Evolutionary conservation across 2,329 filamentous ascomycete genomes (phyloP), one percentile per base, ranked within the genome.

Genomic region (Epichloe glyceriae): DNA sequence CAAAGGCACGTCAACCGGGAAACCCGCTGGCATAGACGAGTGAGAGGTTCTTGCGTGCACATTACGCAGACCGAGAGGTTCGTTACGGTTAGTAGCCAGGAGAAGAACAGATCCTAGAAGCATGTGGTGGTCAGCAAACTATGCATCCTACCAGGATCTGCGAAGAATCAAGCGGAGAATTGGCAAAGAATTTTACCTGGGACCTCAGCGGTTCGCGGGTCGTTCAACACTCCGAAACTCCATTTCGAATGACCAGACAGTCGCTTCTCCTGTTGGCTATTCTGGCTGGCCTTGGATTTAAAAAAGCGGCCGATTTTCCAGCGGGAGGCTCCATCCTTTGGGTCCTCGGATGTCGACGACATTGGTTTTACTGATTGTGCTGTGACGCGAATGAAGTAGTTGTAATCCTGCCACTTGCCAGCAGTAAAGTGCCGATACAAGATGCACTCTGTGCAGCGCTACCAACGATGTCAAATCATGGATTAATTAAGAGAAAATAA

Each of bases 1-100:
- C 38, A 56, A 59, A 8, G 67, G 62, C 4, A 58, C 56, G 33
- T 69, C 69, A 22, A 67, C 65, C 5, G 64, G 55, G 20, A 73
- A 66, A 26, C 73, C 73, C 4, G 68, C 65, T 1, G 76, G 74
- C 37, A 80, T 69, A 8, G 78, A 79, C 14, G 79, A 82, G 38
- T 52, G 52, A 4, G 52, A 54, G 17, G 52, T 54, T 43, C 53
- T 49, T 20, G 52, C 52, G 22, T 44, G 46, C 4, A 50, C 46
- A 35, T 53, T 41, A 41, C 51, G 51, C 35, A 57, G 41, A 20
- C 54, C 55, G 19, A 55, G 54, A 19, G 55, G 54, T 38, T 56
- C 51, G 15, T 56, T 57, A 41, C 54, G 55, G 20, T 54, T 44
- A 33, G 55, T 40, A 26, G 55, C 52, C 12, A 57, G 51, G 12